Evolutionary conservation across 306 rosid genomes (phyloP), one percentile per base, ranked within the genome.

Genomic region (Citrullus mucosospermus): DNA sequence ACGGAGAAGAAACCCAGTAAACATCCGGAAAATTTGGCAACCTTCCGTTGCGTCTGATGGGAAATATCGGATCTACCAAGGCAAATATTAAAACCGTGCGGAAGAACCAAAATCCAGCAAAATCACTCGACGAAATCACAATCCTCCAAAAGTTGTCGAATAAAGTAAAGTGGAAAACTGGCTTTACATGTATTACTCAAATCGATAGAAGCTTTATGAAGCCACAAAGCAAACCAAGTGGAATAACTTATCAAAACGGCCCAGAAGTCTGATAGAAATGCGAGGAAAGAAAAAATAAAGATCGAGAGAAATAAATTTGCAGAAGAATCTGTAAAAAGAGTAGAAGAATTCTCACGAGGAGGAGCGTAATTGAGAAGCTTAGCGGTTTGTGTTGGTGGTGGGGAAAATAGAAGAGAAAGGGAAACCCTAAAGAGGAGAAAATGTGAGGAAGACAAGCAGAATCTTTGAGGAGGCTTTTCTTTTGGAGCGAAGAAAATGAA

Each of bases 341-440:
- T 7, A 9, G 50, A 41, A 54, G 63, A 53, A 51, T 53, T 51
- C 62, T 74, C 32, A 74, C 50, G 59, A 32, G 36, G 57, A 71
- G 59, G 41, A 48, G 60, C 38, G 36, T 46, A 28, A 71, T 71
- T 6, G 41, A 53, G 78, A 74, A 30, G 63, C 12, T 34, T 74
- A 2, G 78, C 30, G 4, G 51, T 25, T 73, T 16, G 60, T 4
- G 9, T 53, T 74, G 46, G 39, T 70, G 17, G 58, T 43, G 9
- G 12, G n/a, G 38, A 55, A 32, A 76, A 2, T 6, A 58, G 51
- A 58, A 76, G 51, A 20, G 62, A 59, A 36, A 17, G 8, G 0
- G 68, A 43, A 78, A 62, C 71, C 81, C 79, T 56, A 62, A 53
- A 63, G 81, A 63, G 73, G 75, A 66, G 73, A 63, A 62, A 63